Evolutionary conservation across 345 rosid genomes (phyloP).

Genomic region (Dimocarpus longan): DNA sequence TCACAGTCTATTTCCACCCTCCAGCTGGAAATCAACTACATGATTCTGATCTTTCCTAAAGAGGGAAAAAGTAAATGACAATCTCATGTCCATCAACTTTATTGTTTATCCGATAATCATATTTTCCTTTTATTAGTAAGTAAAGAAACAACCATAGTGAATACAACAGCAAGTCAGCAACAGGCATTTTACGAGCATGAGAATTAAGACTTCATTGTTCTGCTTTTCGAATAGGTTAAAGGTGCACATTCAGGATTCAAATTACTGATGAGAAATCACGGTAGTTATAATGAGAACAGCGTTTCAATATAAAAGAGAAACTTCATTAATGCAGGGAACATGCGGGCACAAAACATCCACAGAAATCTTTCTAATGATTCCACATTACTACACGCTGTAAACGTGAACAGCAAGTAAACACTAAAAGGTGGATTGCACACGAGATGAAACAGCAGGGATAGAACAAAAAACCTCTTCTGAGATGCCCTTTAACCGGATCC

Average conservation of each 20-base stretch:
- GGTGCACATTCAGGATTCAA: neutral
- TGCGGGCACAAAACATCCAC: slow-evolving; percentile 17
- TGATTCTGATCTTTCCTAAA: neutral
- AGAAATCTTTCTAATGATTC: slow-evolving; percentile 31
- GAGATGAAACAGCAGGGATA: slow-evolving; percentile 25
- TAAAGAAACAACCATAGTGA: too few relatives aligned
- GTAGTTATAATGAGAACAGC: neutral
- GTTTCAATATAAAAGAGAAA: slow-evolving; percentile 16
- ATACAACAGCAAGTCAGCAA: too few relatives aligned
- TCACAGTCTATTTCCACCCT: neutral
- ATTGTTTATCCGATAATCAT: neutral
- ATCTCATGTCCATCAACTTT: neutral
- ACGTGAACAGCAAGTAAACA: slow-evolving; percentile 28
- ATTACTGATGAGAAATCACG: neutral
- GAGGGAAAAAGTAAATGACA: neutral
- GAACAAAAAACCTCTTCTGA: slow-evolving; percentile 30
- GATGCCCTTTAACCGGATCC: slow-evolving; percentile 19
- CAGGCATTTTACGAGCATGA: too few relatives aligned
- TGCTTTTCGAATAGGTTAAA: neutral
- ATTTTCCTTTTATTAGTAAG: neutral
- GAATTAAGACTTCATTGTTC: neutral
- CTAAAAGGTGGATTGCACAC: slow-evolving; percentile 30
- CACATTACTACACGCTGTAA: slow-evolving; percentile 26
- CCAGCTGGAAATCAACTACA: slow-evolving; percentile 6
- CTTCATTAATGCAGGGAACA: slow-evolving; percentile 32